These are phyloP conservation scores for Diplotaxis tenuifolia DNA, from an alignment of 345 rosid species.

Conservation along the genomic window DNA sequence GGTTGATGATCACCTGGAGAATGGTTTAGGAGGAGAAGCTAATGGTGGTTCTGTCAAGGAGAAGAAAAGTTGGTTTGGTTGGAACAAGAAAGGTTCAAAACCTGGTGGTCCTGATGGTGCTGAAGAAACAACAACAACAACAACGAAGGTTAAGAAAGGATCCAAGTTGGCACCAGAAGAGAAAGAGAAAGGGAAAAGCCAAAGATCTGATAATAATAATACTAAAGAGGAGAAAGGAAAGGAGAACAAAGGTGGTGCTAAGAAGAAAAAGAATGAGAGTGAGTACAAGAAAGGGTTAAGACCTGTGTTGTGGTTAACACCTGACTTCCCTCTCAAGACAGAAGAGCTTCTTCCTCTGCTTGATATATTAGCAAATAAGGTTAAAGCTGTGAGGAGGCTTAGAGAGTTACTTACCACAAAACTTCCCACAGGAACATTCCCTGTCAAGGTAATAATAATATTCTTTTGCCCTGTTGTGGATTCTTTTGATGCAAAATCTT, in stretches of 20 bases:
- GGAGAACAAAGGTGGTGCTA: conserved; percentile 60
- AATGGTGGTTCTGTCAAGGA: conserved; percentile 48
- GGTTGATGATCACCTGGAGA: conserved; percentile 49
- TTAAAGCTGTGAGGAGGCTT: conserved; percentile 86
- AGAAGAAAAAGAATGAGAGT: conserved; percentile 75
- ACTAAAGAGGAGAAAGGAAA: conserved; percentile 50
- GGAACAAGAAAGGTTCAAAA: conserved; percentile 72
- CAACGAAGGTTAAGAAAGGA: conserved; percentile 51
- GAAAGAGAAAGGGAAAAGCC: conserved; percentile 43
- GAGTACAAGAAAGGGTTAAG: conserved; percentile 88
- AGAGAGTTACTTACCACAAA: conserved; percentile 92
- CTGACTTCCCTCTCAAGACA: conserved; percentile 80
- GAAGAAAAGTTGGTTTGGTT: conserved; percentile 89
- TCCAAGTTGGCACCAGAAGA: conserved; percentile 77
- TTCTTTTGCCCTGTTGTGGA: not conserved
- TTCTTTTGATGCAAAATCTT: not conserved
- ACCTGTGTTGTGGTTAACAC: conserved; percentile 87
- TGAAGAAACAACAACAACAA: conserved; percentile 60
- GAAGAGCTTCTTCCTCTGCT: conserved; percentile 88
- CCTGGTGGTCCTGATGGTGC: conserved; percentile 52
- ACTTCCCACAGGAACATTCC: conserved; percentile 82
- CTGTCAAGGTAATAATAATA: conserved; percentile 64
- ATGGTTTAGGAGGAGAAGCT: conserved; percentile 50
- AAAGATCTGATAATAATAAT: conserved; percentile 49
- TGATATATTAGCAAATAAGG: conserved; percentile 91